Evolutionary conservation across 129 eudicot species (phyloP), one percentile per base, ranked within the genome.

Genomic region (Erigeron canadensis): DNA sequence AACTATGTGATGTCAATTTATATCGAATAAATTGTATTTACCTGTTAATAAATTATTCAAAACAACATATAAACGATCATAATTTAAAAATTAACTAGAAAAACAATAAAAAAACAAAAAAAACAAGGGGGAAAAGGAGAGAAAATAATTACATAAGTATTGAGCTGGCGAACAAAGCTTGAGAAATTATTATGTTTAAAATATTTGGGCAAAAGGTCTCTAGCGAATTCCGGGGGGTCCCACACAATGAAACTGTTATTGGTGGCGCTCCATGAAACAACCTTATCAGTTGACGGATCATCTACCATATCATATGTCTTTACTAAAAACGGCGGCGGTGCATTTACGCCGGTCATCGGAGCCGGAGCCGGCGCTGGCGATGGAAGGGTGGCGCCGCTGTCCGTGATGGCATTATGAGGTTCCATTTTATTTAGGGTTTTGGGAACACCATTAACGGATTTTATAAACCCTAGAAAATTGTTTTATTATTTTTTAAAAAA

Each of bases 261-360:
- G 0, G 86, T 75, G 5, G 89, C 39, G 63, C 96, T 88, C 97
- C 97, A 91, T 0, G 97, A 91, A 46, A 91, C 97, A 8, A 91
- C 84, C 43, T 76, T 67, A 68, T 91, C 93, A 10, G 96, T 88
- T 0, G 87, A 64, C 51, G 93, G 96, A 72, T 91, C 97, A 23
- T 91, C 93, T 12, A 91, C 97, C 96, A 91, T 88, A 40, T 91
- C 96, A 81, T 91, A 91, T 4, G 97, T 88, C 60, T 91, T 91
- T 34, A 83, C 87, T 9, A 91, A 79, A 57, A 91, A 91, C 61
- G 96, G 96, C 65, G 96, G 88, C 63, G 96, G 97, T 12, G 83
- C 88, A 76, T 76, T 84, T 55, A 76, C 78, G 28, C 56, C 79
- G 6, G 87, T 39, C 72, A 88, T 76, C 77, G 97, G 93, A 63